Evolutionary conservation across 2,329 filamentous ascomycete species (phyloP).

Genomic region (Amylocarpus encephaloides): DNA sequence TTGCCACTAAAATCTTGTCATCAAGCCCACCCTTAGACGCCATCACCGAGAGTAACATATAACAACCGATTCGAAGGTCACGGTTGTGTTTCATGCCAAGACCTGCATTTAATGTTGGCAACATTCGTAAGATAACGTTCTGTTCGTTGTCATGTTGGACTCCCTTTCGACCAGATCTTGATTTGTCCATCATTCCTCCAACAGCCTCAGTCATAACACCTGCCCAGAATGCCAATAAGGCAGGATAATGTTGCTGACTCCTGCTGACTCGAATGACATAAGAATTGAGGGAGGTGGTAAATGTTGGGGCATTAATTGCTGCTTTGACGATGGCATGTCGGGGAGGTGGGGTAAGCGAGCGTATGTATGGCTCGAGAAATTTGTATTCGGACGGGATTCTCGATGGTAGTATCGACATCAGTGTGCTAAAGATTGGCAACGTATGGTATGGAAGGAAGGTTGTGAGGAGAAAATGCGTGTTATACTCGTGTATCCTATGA

Average conservation of each 20-base stretch:
- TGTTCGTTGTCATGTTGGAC: constrained; percentile 78
- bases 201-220: constrained; percentile 80
- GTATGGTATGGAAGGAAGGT: constrained; percentile 92
- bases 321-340: constrained; percentile 78
- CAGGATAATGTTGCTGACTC: constrained; percentile 66
- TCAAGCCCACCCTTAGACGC: constrained; percentile 75
- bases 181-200: constrained; percentile 71
- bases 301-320: constrained; percentile 68
- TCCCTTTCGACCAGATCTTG: constrained; percentile 66
- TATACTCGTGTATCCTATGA: constrained; percentile 80
- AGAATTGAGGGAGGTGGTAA: constrained; percentile 70
- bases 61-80: constrained; percentile 78
- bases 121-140: constrained; percentile 61
- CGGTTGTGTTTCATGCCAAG: constrained; percentile 69
- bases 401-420: constrained; percentile 80
- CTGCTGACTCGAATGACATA: constrained; percentile 72
- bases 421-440: constrained; percentile 74
- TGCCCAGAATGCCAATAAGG: constrained; percentile 84
- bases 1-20: constrained; percentile 70
- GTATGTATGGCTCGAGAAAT: constrained; percentile 82
- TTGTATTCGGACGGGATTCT: constrained; percentile 69
- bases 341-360: constrained; percentile 68
- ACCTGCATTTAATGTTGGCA: constrained; percentile 68
- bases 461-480: constrained; percentile 68
- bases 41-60: constrained; percentile 83